phyloP scores from a whole-genome alignment of 1,284 basidiomycete species.

The Rhodotorula sp. region DNA sequence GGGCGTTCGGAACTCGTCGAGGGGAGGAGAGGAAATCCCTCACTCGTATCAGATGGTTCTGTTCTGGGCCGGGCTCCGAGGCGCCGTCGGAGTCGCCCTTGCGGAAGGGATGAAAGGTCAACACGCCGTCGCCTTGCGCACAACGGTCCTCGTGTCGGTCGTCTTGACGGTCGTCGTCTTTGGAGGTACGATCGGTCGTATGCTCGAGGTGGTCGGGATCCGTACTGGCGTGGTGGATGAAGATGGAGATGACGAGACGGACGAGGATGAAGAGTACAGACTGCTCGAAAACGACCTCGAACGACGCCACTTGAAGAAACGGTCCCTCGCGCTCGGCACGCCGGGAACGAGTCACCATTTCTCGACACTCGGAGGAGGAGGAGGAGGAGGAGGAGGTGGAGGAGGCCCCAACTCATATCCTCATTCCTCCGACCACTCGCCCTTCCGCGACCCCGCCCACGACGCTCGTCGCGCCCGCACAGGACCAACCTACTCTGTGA shows the following conservation, averaged over 20 bases:
- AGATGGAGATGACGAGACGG: constrained; percentile 69
- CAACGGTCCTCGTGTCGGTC: constrained; percentile 92
- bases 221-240: constrained; percentile 80
- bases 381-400: neutral
- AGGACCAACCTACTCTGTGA: too few relatives aligned
- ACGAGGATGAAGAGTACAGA: constrained; percentile 54
- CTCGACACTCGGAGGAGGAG: neutral
- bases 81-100: constrained; percentile 94
- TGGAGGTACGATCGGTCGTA: constrained; percentile 91
- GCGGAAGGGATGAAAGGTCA: constrained; percentile 91
- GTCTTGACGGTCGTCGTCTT: constrained; percentile 94
- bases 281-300: constrained; percentile 9
- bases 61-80: constrained; percentile 96
- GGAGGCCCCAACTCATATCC: neutral
- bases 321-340: neutral
- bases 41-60: constrained; percentile 84
- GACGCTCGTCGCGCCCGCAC: too few relatives aligned
- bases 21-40: constrained; percentile 70
- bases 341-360: constrained; percentile 8
- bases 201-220: constrained; percentile 97
- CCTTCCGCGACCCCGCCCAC: too few relatives aligned
- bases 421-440: constrained; percentile 19
- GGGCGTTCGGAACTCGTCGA: constrained; percentile 55
- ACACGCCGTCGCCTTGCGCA: constrained; percentile 85
- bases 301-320: neutral